These are phyloP conservation scores for Cladorrhinum sp. DNA, from an alignment of 2,329 filamentous ascomycete species.

Conservation along the genomic window DNA sequence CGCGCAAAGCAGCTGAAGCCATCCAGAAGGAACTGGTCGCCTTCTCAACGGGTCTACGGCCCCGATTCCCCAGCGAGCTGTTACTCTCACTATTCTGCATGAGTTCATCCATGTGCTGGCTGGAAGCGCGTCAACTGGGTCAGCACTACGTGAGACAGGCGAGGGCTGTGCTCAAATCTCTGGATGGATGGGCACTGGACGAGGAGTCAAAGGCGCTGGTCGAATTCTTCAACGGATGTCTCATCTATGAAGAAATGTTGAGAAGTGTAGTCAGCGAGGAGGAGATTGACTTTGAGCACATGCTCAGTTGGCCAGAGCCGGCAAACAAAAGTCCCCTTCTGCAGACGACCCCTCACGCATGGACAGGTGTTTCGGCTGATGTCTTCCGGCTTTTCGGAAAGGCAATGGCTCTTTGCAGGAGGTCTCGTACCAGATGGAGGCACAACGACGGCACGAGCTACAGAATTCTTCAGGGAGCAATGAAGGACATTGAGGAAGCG, in stretches of 20 bases:
- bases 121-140: slow-evolving; percentile 28
- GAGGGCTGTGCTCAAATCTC: slow-evolving; percentile 22
- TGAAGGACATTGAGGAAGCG: slow-evolving; percentile 28
- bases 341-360: slow-evolving; percentile 22
- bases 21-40: slow-evolving; percentile 26
- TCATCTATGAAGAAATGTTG: slow-evolving; percentile 31
- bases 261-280: slow-evolving; percentile 31
- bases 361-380: slow-evolving; percentile 28
- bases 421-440: slow-evolving; percentile 29
- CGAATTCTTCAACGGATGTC: slow-evolving; percentile 31
- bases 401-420: slow-evolving; percentile 27
- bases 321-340: slow-evolving; percentile 10
- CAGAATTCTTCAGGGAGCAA: slow-evolving; percentile 24
- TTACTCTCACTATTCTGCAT: slow-evolving; percentile 30
- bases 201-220: slow-evolving; percentile 21
- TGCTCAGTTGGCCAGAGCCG: slow-evolving; percentile 30
- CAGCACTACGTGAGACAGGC: slow-evolving; percentile 27
- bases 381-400: slow-evolving; percentile 29
- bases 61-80: slow-evolving; percentile 25
- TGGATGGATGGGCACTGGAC: slow-evolving; percentile 18
- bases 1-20: slow-evolving; percentile 25
- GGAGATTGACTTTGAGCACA: slow-evolving; percentile 26
- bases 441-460: slow-evolving; percentile 27
- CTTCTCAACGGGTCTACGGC: slow-evolving; percentile 14
- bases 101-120: slow-evolving; percentile 32